Base-by-base conservation (phyloP, 768 basidiomycete genomes). In the Hericium coralloides region DNA sequence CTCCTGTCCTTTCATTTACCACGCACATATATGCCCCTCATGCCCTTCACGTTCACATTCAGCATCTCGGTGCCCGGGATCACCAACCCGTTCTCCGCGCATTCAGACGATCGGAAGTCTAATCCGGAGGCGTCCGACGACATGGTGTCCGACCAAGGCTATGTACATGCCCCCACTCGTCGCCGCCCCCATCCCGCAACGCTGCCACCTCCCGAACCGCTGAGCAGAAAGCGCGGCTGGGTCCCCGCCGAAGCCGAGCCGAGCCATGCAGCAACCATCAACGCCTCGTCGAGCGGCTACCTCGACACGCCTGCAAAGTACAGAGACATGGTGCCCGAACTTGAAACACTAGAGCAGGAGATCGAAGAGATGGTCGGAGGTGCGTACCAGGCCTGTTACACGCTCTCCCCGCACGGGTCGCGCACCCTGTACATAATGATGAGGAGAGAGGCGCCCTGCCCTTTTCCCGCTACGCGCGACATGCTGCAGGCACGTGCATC, bases 31-130 rank as follows among this genome's bases (percentile, higher is more conserved):
- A 45, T 20, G 43, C 43, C 43, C 43, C 43, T 45, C 43, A 79
- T 81, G 78, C 67, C 74, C 3, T 89, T 88, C 64, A 79, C 85
- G 12, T 90, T 90, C 66, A 87, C 86, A 52, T 90, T 90, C 74
- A 79, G 68, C 15, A 75, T 89, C 58, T 67, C 76, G 38, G 80
- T 86, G 12, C 84, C 87, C 4, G 86, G 85, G 6, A 65, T 87
- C 53, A 68, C 74, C 23, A 89, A 88, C 64, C 87, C 87, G 9
- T 89, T 89, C 69, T 65, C 75, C 38, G 45, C 58, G 52, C 56
- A 51, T 39, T 61, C 58, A 56, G 58, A 51, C 8, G 17, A 26
- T 41, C 59, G 39, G 62, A 22, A 43, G 62, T 50, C 60, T 54
- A 57, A 56, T 58, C 43, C 63, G 55, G 56, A 49, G 15, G 49